These are phyloP conservation scores for Ceratocystis colombiana DNA, from an alignment of 2,329 filamentous ascomycete species.

Conservation along the genomic window DNA sequence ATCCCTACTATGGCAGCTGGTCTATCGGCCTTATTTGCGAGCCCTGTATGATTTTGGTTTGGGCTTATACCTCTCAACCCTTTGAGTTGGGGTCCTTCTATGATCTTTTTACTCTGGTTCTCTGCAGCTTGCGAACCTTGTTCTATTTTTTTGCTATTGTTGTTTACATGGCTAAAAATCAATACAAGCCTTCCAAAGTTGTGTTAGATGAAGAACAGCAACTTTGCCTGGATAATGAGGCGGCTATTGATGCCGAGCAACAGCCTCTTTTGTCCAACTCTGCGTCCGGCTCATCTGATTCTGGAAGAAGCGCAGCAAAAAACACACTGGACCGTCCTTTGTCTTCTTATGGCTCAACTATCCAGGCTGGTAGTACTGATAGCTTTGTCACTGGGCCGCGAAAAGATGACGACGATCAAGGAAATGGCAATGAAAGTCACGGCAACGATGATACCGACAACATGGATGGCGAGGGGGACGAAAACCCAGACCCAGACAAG, in stretches of 20 bases:
- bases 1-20: conserved; percentile 55
- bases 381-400: conserved; percentile 12
- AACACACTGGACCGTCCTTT: background rate
- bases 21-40: conserved; percentile 49
- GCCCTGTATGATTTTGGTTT: conserved; percentile 35
- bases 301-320: background rate
- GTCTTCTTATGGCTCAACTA: conserved; percentile 20
- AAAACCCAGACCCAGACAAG: conserved; percentile 43
- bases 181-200: background rate
- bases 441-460: conserved; percentile 12
- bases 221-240: conserved; percentile 40
- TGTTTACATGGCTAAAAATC: conserved; percentile 3
- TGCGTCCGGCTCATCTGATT: background rate
- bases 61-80: conserved; percentile 6
- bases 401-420: conserved; percentile 11
- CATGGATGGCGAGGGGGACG: conserved; percentile 37
- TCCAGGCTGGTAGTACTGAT: conserved; percentile 20
- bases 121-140: conserved; percentile 2
- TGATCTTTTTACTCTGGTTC: conserved; percentile 9
- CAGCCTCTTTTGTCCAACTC: background rate
- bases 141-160: conserved; percentile 17
- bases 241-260: background rate
- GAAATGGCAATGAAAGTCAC: background rate
- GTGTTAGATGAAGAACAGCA: conserved; percentile 48
- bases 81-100: background rate